Base-by-base conservation (phyloP, 257 asterid genomes). In the Solanum virginianum region DNA sequence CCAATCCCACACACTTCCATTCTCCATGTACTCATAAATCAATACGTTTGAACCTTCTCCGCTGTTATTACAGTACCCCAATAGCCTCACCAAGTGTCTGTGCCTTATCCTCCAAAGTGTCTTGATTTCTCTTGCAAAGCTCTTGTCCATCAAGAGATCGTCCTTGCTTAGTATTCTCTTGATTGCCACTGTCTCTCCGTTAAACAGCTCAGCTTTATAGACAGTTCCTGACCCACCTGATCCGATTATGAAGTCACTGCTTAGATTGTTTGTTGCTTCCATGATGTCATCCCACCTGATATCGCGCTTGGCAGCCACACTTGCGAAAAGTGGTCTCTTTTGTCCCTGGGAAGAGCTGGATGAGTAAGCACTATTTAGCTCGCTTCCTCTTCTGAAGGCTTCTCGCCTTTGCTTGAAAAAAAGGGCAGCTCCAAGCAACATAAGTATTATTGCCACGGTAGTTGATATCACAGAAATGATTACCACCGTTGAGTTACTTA, bases 11-110 rank as follows among this genome's bases (percentile, higher is more conserved):
- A 93, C 74, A 84, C 98, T 96, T 74, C 98, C 98, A 10, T 94
- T 94, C 90, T 94, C 98, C 98, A 96, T 94, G 92, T 92, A 96
- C 85, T 94, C 99, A 65, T 96, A 96, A 41, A 96, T 93, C 92
- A 96, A 59, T 88, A 96, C 59, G 56, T 93, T 94, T 17, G 94
- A 86, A n/a, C 93, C 94, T 20, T 88, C 95, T 71, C 92, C 91
- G 77, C 77, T 85, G 84, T 93, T 91, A 89, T 92, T 85, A 84
- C 98, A 94, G 83, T 96, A 92, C 47, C 99, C 99, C 88, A 93
- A 45, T 87, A 96, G 84, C 88, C 96, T 91, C 26, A 93, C 97
- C 80, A 96, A 88, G 92, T 96, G 99, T 83, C 98, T 90, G 63
- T 96, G 99, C 36, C 95, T 89, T 80, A 94, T 91, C 86, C 99